Evolutionary conservation across 1,284 basidiomycete genomes (phyloP).

Genomic region (Singerocomus rubriflavus): DNA sequence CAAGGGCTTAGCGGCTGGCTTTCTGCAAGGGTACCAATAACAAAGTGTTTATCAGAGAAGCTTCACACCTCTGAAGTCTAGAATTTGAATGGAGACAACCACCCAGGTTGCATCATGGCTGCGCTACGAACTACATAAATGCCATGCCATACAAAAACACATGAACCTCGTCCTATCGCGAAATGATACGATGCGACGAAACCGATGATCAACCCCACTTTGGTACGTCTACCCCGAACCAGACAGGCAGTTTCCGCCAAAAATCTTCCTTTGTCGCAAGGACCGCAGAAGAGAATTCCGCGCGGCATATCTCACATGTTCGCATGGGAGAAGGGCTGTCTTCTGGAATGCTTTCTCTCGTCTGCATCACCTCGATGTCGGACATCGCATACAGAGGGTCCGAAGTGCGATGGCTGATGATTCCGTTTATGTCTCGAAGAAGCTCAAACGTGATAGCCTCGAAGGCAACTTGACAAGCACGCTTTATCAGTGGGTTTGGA

Average conservation of each 20-base stretch:
- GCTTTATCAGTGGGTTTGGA: conserved; percentile 40
- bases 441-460: conserved; percentile 69
- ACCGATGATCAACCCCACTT: conserved; percentile 42
- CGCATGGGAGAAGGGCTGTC: conserved; percentile 42
- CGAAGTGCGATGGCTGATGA: conserved; percentile 58
- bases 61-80: background rate
- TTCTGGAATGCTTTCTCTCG: conserved; percentile 45
- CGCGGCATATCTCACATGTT: conserved; percentile 63
- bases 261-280: conserved; percentile 56
- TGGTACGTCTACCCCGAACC: conserved; percentile 59
- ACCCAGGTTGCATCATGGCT: background rate
- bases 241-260: conserved; percentile 59
- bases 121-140: background rate
- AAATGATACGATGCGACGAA: conserved; percentile 3
- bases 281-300: conserved; percentile 56
- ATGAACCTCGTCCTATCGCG: conserved; percentile 1
- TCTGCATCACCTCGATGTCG: conserved; percentile 62
- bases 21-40: background rate
- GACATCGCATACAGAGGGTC: conserved; percentile 68
- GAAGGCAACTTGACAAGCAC: conserved; percentile 64
- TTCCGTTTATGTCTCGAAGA: conserved; percentile 66
- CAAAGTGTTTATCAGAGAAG: background rate
- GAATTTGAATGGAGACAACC: background rate
- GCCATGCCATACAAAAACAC: conserved; percentile 16
- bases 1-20: background rate